Conservation (phyloP, 352 stramenopile species). For the Phytophthora tentaculata region DNA sequence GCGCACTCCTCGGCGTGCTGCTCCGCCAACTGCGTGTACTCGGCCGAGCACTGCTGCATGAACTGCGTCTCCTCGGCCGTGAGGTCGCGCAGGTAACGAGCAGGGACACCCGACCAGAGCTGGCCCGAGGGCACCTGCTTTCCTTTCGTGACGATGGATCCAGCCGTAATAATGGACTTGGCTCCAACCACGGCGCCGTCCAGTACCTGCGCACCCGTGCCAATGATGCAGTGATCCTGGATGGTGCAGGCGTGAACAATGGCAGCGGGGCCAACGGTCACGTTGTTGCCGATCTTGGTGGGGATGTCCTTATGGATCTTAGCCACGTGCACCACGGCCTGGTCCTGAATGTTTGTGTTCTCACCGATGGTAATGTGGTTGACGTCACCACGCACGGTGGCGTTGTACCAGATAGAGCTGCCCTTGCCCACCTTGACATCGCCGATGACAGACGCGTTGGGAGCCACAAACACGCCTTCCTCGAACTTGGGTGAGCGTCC, state of each 20-base stretch:
- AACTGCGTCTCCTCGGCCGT: constrained; percentile 88
- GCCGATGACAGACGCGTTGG: constrained; percentile 93
- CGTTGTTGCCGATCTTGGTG: constrained; percentile 92
- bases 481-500: constrained; percentile 68
- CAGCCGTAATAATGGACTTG: constrained; percentile 91
- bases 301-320: constrained; percentile 93
- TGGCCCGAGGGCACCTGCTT: constrained; percentile 91
- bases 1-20: constrained; percentile 75
- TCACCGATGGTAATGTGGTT: constrained; percentile 94
- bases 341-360: constrained; percentile 94
- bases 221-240: constrained; percentile 92
- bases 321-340: constrained; percentile 93
- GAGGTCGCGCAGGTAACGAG: constrained; percentile 86
- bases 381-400: constrained; percentile 91
- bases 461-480: constrained; percentile 85
- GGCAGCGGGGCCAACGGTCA: constrained; percentile 87
- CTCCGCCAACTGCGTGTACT: constrained; percentile 83
- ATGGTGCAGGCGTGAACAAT: constrained; percentile 94
- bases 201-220: constrained; percentile 91
- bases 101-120: constrained; percentile 88
- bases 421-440: constrained; percentile 92
- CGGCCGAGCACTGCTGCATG: constrained; percentile 88
- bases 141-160: constrained; percentile 87
- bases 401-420: constrained; percentile 94
- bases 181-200: constrained; percentile 89